A percentile compares a stretch with the other conserved stretches of the same genome.
These are phyloP conservation scores for Oryza officinalis DNA, from an alignment of 176 grass and related monocot species.

Conservation along the genomic window DNA sequence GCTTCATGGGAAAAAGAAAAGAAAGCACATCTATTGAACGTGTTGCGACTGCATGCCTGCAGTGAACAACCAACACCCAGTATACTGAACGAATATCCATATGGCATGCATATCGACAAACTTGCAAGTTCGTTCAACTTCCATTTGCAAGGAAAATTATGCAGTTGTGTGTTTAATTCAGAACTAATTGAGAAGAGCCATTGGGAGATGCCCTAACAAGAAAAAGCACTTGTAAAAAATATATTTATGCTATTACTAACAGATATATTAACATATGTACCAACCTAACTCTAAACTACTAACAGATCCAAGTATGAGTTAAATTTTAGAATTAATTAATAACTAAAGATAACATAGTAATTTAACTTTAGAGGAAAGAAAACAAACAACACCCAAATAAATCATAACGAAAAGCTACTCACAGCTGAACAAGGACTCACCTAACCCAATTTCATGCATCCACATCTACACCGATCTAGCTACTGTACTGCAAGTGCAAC, in stretches of 20 bases:
- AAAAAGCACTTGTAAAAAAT: neutral
- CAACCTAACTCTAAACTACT: too few relatives aligned
- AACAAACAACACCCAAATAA: slow-evolving; percentile 11
- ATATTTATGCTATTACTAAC: neutral
- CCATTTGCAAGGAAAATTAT: neutral
- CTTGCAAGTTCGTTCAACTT: neutral
- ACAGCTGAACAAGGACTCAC: slow-evolving; percentile 35
- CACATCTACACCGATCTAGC: slow-evolving; percentile 6
- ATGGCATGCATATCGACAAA: neutral
- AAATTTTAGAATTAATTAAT: neutral
- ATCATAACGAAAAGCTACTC: neutral
- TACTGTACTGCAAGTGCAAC: neutral
- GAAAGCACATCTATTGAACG: too few relatives aligned
- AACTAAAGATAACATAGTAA: neutral
- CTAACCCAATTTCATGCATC: slow-evolving; percentile 31
- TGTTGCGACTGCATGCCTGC: neutral
- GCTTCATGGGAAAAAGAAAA: too few relatives aligned
- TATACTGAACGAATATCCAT: neutral
- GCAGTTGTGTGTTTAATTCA: neutral
- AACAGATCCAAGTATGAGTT: neutral
- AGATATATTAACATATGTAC: too few relatives aligned
- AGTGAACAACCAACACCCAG: neutral
- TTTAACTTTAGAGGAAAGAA: slow-evolving; percentile 6
- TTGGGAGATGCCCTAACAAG: neutral
- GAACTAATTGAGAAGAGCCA: neutral